Base-by-base conservation (phyloP, 345 rosid genomes). In the Salix suchowensis region DNA sequence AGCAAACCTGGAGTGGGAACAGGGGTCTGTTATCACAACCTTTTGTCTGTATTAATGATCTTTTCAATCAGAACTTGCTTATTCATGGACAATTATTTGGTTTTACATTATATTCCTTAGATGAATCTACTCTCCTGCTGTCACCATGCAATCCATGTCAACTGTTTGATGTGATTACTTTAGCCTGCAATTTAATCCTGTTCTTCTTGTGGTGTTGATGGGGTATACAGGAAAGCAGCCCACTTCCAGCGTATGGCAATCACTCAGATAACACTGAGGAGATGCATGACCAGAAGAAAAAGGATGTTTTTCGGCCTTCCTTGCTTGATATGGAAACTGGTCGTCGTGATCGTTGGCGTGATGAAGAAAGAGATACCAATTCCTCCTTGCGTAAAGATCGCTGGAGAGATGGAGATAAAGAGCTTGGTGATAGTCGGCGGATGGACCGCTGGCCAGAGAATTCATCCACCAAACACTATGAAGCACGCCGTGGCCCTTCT, bases 331-430 rank as follows among this genome's bases (percentile, higher is more conserved):
- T 81, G 85, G 97, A 91, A 76, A 77, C 89, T 74, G 87, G 91
- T 80, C 90, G 90, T 15, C 90, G 88, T 74, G 95, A 90, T 78
- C 93, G 91, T 76, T 96, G 99, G 98, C 97, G 90, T 32, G 97
- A 96, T 83, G 98, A 96, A 79, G 99, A 96, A 84, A 89, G 97
- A 82, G 99, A 94, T 76, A 89, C 91, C 72, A 86, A 87, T 79
- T 83, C 92, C 70, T 78, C 89, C 1, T 46, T 81, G 24, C 91
- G 88, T 75, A 92, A 91, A 76, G 97, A 91, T 78, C 89, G 89
- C 80, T 87, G 97, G 98, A 88, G 93, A 81, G 95, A 91, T 85
- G 91, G 86, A 12, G 94, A 92, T 58, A 91, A 90, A 75, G 99
- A 94, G 70, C 84, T 80, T 77, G 84, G 90, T 80, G 97, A 94